Evolutionary conservation across 352 stramenopile species (phyloP).

Genomic region (Pythium inflatum): DNA sequence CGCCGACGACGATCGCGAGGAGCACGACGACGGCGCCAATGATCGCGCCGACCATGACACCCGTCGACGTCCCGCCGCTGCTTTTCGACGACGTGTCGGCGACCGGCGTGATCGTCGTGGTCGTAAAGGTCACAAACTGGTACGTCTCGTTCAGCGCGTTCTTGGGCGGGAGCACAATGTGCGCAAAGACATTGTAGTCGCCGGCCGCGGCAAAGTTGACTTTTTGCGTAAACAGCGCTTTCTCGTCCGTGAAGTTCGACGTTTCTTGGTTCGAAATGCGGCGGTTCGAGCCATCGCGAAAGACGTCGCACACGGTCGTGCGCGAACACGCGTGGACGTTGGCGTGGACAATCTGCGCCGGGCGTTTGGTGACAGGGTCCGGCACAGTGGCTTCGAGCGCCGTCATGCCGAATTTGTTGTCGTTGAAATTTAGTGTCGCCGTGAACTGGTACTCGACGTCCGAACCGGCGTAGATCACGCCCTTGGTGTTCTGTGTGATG

Average conservation of each 20-base stretch:
- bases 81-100: background rate
- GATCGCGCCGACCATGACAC: constrained; percentile 49
- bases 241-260: constrained; percentile 76
- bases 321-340: constrained; percentile 78
- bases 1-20: constrained; percentile 50
- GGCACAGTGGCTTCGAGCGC: constrained; percentile 57
- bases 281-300: constrained; percentile 61
- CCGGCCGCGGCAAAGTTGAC: constrained; percentile 49
- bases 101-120: constrained; percentile 31
- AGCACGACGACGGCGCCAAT: constrained; percentile 47
- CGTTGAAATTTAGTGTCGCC: constrained; percentile 71
- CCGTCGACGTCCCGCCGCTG: constrained; percentile 47
- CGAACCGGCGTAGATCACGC: constrained; percentile 34
- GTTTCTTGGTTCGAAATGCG: constrained; percentile 77
- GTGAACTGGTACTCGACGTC: constrained; percentile 75
- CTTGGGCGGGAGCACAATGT: constrained; percentile 67
- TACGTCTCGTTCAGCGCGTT: constrained; percentile 66
- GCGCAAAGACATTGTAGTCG: constrained; percentile 78
- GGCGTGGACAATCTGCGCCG: constrained; percentile 72
- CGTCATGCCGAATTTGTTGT: constrained; percentile 72
- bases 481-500: constrained; percentile 48
- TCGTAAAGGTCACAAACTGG: constrained; percentile 82
- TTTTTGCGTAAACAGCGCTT: constrained; percentile 62
- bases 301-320: constrained; percentile 75
- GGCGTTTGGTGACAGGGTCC: constrained; percentile 53